Conservation (phyloP, 208 protist genomes). For the Leishmania tropica region DNA sequence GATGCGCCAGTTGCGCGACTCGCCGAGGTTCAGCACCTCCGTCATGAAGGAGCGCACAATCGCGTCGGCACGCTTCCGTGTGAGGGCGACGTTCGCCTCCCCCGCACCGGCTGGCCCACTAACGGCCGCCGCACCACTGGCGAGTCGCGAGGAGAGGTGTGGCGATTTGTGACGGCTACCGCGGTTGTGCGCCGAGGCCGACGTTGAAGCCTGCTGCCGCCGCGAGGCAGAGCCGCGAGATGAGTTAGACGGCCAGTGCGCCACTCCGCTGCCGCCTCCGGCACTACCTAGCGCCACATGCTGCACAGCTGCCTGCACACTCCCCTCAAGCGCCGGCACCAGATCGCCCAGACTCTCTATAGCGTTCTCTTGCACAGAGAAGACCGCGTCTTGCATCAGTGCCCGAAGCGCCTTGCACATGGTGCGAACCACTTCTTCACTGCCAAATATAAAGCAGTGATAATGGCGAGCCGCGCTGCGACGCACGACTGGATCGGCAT, state of each 20-base stretch:
- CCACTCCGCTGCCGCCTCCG: neutral
- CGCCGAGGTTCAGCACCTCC: slow-evolving; percentile 48
- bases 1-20: slow-evolving; percentile 76
- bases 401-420: slow-evolving; percentile 42
- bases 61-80: slow-evolving; percentile 25
- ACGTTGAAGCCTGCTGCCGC: neutral
- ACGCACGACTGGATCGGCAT: slow-evolving; percentile 59
- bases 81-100: neutral
- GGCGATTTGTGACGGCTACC: slow-evolving; percentile 22
- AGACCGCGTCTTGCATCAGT: slow-evolving; percentile 50
- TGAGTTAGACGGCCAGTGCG: slow-evolving; percentile 8
- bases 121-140: neutral
- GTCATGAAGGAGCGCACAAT: slow-evolving; percentile 41
- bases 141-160: slow-evolving; percentile 1
- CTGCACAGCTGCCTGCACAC: slow-evolving; percentile 24
- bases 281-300: neutral
- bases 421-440: slow-evolving; percentile 30
- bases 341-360: slow-evolving; percentile 45
- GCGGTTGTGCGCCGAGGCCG: slow-evolving; percentile 8
- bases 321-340: slow-evolving; percentile 28
- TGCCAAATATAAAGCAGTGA: slow-evolving; percentile 48
- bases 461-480: slow-evolving; percentile 48
- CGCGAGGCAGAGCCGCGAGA: slow-evolving; percentile 22
- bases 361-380: slow-evolving; percentile 48
- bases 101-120: neutral